Base-by-base conservation (phyloP, 495 filamentous ascomycete genomes). In the Aspergillus bridgeri region DNA sequence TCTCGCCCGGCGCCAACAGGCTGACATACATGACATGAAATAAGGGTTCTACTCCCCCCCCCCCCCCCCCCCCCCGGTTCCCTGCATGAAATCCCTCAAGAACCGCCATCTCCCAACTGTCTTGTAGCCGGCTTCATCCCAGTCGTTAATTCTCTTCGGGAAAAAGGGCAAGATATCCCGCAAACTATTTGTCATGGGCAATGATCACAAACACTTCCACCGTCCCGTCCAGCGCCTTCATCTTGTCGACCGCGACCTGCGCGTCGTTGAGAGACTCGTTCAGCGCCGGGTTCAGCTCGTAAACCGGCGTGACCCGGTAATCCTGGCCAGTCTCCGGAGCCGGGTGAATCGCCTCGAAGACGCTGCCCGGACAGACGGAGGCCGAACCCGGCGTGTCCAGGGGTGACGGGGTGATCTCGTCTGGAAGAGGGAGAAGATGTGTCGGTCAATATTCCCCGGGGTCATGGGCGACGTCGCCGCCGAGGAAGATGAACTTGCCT, bases 401-500 rank as follows among this genome's bases (percentile, higher is more conserved):
- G 17, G 38, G 42, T 2, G 42, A 27, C 18, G 38, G 22, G 48
- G 18, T 15, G 21, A 58, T 58, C 17, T 52, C 21, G 42, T 21
- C 24, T n/a, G 56, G 56, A 7, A 58, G 42, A 8, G 56, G 56
- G 1, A 20, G n/a, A 13, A 47, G 38, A 8, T 15, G n/a, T 8
- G 48, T 46, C 18, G 56, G 56, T 19, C 56, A 38, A 21, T 52
- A 53, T 24, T 46, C 48, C 15, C 38, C 49, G 6, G 48, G 29
- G 5, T 46, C 24, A 33, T 58, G 56, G 11, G 42, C 38, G 22
- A 53, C 25, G 42, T 58, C 49, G 18, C 56, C 56, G 24, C 56
- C 56, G 5, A 58, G 56, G 22, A 58, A 50, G 19, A 58, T 21
- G n/a, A 58, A 58, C 15, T 21, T 47, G 42, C 29, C 18, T n/a